phyloP scores from a whole-genome alignment of 768 basidiomycete genomes.

The Tulasnella sp. region DNA sequence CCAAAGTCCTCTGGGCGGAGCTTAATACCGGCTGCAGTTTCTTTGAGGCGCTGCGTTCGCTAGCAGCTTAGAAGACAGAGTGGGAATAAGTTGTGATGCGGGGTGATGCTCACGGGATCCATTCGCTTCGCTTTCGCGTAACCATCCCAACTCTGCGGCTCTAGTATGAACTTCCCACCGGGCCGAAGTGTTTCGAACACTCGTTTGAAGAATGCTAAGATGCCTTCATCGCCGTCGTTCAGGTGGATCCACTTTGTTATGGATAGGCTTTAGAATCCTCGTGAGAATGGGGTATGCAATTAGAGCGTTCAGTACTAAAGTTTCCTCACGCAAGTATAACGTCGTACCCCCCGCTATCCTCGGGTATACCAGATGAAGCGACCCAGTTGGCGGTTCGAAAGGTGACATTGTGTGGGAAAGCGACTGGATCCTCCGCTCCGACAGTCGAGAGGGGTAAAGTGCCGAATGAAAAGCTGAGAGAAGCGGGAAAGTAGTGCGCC shows the following conservation, averaged over 20 bases:
- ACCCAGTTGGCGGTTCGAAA: conserved; percentile 72
- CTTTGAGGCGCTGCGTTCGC: conserved; percentile 39
- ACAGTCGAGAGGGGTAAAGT: conserved; percentile 46
- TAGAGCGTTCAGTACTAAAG: too few relatives aligned
- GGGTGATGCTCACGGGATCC: conserved; percentile 37
- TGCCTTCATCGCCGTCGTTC: conserved; percentile 62
- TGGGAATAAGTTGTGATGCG: neutral
- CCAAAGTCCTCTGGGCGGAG: conserved; percentile 30
- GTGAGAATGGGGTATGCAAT: neutral
- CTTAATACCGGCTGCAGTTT: conserved; percentile 45
- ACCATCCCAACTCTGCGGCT: conserved; percentile 78
- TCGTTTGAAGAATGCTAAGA: conserved; percentile 56
- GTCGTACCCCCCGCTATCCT: conserved; percentile 49
- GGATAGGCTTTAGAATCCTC: conserved; percentile 49
- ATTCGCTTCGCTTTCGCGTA: conserved; percentile 69
- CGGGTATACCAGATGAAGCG: conserved; percentile 36
- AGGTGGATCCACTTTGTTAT: conserved; percentile 90
- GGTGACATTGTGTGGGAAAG: conserved; percentile 69
- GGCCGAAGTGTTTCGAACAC: conserved; percentile 46
- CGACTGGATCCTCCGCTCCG: conserved; percentile 21
- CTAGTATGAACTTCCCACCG: conserved; percentile 57
- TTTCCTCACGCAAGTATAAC: conserved; percentile 64
- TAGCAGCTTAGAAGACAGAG: neutral
- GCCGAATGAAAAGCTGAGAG: conserved; percentile 66
- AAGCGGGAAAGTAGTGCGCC: conserved; percentile 57